Evolutionary conservation across 257 asterid species (phyloP).

Genomic region (Solanum neorickii): DNA sequence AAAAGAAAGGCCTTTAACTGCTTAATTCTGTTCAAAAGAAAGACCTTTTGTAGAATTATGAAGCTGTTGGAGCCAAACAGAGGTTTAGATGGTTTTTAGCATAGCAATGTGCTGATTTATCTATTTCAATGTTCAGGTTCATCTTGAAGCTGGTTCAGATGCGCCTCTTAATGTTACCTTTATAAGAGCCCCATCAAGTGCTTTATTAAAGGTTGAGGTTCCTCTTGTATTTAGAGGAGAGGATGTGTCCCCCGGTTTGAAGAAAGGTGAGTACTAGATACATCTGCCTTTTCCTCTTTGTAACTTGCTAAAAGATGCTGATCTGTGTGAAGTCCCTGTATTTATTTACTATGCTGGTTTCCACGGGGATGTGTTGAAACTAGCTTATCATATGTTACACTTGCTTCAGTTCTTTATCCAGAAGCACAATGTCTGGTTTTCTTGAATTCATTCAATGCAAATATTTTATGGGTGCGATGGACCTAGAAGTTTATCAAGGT

Average conservation of each 20-base stretch:
- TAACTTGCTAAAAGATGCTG: neutral
- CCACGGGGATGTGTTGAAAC: neutral
- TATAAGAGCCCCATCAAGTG: conserved; percentile 82
- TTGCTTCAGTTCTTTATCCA: neutral
- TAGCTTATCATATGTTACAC: neutral
- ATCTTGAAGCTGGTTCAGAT: conserved; percentile 72
- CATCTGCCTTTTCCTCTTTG: neutral
- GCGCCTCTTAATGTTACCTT: conserved; percentile 80
- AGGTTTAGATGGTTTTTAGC: neutral
- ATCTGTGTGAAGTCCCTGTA: neutral
- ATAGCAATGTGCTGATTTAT: conserved; percentile 7
- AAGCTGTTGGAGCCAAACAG: neutral
- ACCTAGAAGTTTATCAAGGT: neutral
- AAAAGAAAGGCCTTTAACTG: neutral
- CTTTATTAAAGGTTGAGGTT: conserved; percentile 58
- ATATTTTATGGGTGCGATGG: neutral
- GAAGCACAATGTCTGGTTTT: neutral
- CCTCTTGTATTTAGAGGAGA: conserved; percentile 82
- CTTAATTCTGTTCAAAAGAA: neutral
- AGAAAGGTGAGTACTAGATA: conserved; percentile 42
- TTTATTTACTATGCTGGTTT: neutral
- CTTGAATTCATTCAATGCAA: neutral
- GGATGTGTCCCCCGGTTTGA: conserved; percentile 82
- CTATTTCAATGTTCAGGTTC: conserved; percentile 52
- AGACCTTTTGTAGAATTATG: neutral